Conservation (phyloP, 441 rosid species). For the Aquilaria agallochum region DNA sequence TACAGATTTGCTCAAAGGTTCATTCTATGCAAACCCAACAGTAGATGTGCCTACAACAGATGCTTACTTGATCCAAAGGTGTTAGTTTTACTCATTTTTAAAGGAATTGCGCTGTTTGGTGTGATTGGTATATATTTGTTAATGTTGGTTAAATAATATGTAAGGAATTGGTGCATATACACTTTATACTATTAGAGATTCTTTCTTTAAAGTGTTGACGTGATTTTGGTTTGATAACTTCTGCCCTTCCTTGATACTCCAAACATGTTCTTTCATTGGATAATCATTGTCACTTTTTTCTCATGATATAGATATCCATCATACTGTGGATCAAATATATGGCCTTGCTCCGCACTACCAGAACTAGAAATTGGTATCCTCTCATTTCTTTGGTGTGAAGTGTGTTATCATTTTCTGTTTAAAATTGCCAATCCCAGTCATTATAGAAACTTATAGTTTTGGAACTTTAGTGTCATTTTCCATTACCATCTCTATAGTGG, state of each 20-base stretch:
- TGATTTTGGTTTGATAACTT: not conserved
- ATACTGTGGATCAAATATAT: conserved; percentile 88
- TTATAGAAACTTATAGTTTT: too few relatives aligned
- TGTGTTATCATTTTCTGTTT: too few relatives aligned
- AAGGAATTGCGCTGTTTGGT: conserved; percentile 7
- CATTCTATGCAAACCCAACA: conserved; percentile 85
- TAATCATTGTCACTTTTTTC: conserved; percentile 10
- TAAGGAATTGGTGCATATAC: too few relatives aligned
- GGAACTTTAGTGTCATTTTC: too few relatives aligned
- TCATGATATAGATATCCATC: conserved; percentile 73
- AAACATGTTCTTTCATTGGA: conserved; percentile 2
- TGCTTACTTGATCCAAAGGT: conserved; percentile 49
- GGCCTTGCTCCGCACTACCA: conserved; percentile 73
- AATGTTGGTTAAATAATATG: too few relatives aligned
- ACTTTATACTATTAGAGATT: not conserved
- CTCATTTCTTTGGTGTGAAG: conserved; percentile 1
- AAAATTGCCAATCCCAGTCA: too few relatives aligned
- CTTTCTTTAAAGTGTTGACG: not conserved
- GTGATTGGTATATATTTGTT: not conserved
- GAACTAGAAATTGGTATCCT: conserved; percentile 81
- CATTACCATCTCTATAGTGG: too few relatives aligned
- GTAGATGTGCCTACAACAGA: conserved; percentile 74
- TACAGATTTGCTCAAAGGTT: conserved; percentile 82
- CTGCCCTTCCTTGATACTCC: not conserved
- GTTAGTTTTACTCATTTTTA: conserved; percentile 11